Evolutionary conservation across 2,329 filamentous ascomycete species (phyloP).

Genomic region (Aspergillus sp.): DNA sequence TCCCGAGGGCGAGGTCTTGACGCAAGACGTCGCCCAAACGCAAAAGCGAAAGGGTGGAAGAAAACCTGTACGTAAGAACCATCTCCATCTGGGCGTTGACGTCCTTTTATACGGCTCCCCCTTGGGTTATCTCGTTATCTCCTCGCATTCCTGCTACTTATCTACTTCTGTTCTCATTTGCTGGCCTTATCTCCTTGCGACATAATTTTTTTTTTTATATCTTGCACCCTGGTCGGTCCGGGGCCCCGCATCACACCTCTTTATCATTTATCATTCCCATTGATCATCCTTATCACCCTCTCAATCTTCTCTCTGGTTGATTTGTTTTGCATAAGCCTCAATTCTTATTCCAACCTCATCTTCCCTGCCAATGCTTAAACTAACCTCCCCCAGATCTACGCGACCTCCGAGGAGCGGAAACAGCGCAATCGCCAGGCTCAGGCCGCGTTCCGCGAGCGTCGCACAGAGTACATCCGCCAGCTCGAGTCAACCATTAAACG

Average conservation of each 20-base stretch:
- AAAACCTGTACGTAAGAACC: constrained; percentile 74
- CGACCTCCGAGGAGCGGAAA: constrained; percentile 96
- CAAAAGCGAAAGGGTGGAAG: constrained; percentile 97
- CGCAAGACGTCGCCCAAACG: constrained; percentile 46
- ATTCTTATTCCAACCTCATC: constrained; percentile 9
- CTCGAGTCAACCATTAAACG: constrained; percentile 95
- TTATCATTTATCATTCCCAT: constrained; percentile 22
- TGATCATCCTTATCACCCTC: constrained; percentile 21
- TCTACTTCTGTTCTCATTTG: constrained; percentile 12
- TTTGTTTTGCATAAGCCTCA: constrained; percentile 8
- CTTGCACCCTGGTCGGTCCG: constrained; percentile 23
- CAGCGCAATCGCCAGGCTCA: constrained; percentile 96
- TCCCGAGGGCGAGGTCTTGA: constrained; percentile 40
- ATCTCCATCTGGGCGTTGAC: neutral
- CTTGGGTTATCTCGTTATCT: constrained; percentile 10
- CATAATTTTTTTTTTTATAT: constrained; percentile 13
- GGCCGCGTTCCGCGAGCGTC: constrained; percentile 92
- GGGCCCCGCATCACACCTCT: constrained; percentile 31
- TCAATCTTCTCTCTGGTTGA: constrained; percentile 9
- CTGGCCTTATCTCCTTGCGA: constrained; percentile 12
- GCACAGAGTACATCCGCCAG: constrained; percentile 99
- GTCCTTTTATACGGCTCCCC: neutral
- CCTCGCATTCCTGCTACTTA: constrained; percentile 13
- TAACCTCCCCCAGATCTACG: constrained; percentile 73
- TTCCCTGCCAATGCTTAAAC: constrained; percentile 3